Base-by-base conservation (phyloP, 225 moss, liverwort and hornwort genomes). In the Sphagnum contortum region DNA sequence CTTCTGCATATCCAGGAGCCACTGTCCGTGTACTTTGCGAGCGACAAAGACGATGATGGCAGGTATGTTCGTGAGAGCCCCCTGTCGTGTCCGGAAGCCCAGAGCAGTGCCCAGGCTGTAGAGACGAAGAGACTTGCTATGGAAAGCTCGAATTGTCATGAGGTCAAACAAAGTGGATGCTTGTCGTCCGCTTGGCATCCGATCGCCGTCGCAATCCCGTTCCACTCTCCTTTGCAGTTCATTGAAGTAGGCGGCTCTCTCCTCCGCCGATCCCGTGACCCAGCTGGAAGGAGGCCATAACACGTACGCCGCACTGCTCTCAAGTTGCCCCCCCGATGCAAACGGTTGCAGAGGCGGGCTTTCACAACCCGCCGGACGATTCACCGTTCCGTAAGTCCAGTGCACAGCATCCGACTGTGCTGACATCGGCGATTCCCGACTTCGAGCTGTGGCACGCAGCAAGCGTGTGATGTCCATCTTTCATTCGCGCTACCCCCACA, bases 101-200 rank as follows among this genome's bases (percentile, higher is more conserved):
- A 91, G 73, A 2, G 91, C 91, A 12, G 91, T 83, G 44, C 88
- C 91, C 9, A 91, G 70, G 70, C 88, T 91, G 77, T 70, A 85
- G 70, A 81, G 81, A 12, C 91, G 76, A 13, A 91, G 54, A 45
- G 57, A 70, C 57, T 78, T 88, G 65, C 81, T 81, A 60, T 91
- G 91, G n/a, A 91, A 81, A 5, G 91, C 91, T 4, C 91, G 81
- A 57, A 91, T 83, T 9, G 83, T 91, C 68, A 91, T 83, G n/a
- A 91, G 81, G 62, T 91, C 91, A 57, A 88, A 69, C 48, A 91
- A 57, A 4, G 91, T 88, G 55, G 83, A 69, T 3, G 91, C 88
- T 57, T 88, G 91, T 48, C 68, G 81, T 2, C 85, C 91, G 48
- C 64, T 62, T 0, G 64, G 71, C 3, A 70, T 48, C 45, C 66